A percentile compares a stretch with the other conserved stretches of the same genome.
Conservation (phyloP, 2,329 filamentous ascomycete genomes). For the Paracorniculantispora psalliotae region DNA sequence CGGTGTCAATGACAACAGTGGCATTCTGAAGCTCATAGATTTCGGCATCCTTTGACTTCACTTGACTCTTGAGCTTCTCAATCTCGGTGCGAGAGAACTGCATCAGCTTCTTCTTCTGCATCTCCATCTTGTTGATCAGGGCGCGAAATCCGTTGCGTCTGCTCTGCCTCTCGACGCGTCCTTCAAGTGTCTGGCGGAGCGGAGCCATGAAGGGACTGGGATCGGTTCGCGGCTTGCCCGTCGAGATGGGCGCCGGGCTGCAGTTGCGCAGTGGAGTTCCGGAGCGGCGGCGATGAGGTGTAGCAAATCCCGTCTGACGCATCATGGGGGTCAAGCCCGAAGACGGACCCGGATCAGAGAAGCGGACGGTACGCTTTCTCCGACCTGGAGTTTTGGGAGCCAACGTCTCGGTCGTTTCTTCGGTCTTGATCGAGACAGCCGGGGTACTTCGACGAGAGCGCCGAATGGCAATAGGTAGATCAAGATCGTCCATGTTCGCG, state of each 20-base stretch:
- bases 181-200: slow-evolving; percentile 51
- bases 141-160: slow-evolving; percentile 53
- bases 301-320: slow-evolving; percentile 43
- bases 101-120: slow-evolving; percentile 39
- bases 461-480: slow-evolving; percentile 52
- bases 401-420: slow-evolving; percentile 6
- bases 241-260: slow-evolving; percentile 14
- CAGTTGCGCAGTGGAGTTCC: slow-evolving; percentile 35
- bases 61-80: slow-evolving; percentile 40
- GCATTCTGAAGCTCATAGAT: slow-evolving; percentile 49
- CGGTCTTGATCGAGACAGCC: slow-evolving; percentile 26
- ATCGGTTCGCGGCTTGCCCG: slow-evolving; percentile 20
- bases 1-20: slow-evolving; percentile 45
- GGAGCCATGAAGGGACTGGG: slow-evolving; percentile 22
- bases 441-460: slow-evolving; percentile 44
- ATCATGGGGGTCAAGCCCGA: slow-evolving; percentile 58
- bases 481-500: slow-evolving; percentile 31
- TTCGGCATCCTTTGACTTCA: slow-evolving; percentile 47
- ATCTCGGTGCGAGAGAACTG: slow-evolving; percentile 42
- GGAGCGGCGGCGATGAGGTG: slow-evolving; percentile 37
- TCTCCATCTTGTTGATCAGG: slow-evolving; percentile 50
- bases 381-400: slow-evolving; percentile 25
- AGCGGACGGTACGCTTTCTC: slow-evolving; percentile 48
- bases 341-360: slow-evolving; percentile 53
- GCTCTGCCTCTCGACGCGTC: slow-evolving; percentile 52